Conservation (phyloP, 148 eudicot species). For the Rhododendron simsii region DNA sequence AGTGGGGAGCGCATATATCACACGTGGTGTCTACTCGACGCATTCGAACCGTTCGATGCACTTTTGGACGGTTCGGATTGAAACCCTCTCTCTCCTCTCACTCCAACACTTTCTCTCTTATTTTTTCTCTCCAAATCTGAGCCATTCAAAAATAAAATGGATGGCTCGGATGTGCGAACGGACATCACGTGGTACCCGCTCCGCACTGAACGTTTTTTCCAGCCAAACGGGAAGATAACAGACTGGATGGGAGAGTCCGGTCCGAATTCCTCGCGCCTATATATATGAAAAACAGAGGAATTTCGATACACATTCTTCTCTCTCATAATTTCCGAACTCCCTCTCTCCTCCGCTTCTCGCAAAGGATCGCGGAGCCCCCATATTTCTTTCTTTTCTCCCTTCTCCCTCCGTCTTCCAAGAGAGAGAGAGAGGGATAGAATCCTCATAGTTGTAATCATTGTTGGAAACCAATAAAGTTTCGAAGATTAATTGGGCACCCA, state of each 20-base stretch:
- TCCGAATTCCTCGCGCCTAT: conserved; percentile 2
- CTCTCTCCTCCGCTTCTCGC: not conserved
- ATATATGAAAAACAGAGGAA: not conserved
- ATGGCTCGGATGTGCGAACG: no score
- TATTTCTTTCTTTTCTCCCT: not conserved
- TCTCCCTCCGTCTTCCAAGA: conserved; percentile 4
- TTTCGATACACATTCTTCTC: not conserved
- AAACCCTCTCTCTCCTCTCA: no score
- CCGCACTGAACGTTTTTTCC: no score
- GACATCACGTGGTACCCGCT: no score
- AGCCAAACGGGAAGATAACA: not conserved
- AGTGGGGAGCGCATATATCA: no score
- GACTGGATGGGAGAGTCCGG: not conserved
- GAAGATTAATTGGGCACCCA: not conserved
- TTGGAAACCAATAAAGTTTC: not conserved
- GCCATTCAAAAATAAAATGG: no score
- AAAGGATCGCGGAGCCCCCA: conserved; percentile 3
- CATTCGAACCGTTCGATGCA: no score
- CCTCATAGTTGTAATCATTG: not conserved
- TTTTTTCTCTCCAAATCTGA: no score
- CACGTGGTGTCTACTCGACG: no score
- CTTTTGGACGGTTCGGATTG: no score
- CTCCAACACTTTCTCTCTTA: no score
- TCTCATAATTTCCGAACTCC: not conserved
- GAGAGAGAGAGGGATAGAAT: conserved; percentile 10